A percentile compares a stretch with the other conserved stretches of the same genome.
Conservation (phyloP, 345 rosid species). For the Rhodomyrtus tomentosa region DNA sequence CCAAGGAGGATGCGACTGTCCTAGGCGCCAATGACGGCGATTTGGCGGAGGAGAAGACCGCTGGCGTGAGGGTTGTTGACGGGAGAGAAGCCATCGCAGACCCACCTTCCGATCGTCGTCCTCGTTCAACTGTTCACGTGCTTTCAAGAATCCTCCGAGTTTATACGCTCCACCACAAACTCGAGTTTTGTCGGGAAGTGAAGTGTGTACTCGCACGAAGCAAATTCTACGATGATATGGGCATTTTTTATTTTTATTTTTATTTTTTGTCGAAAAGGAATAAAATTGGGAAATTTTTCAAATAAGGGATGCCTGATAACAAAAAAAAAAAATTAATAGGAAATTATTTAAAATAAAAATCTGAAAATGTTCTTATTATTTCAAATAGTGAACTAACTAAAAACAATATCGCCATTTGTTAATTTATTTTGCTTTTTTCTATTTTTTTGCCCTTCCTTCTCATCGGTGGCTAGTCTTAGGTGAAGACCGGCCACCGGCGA, state of each 20-base stretch:
- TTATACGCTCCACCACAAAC: background rate
- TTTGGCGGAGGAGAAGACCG: background rate
- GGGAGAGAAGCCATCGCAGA: constrained; percentile 4
- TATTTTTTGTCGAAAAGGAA: background rate
- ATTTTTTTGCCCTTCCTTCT: too few relatives aligned
- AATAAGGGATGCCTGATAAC: too few relatives aligned
- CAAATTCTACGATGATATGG: background rate
- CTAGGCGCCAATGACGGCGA: background rate
- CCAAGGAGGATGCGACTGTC: background rate
- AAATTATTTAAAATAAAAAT: too few relatives aligned
- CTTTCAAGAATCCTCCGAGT: background rate
- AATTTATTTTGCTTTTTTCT: too few relatives aligned
- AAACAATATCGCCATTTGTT: too few relatives aligned
- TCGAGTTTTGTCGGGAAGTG: background rate
- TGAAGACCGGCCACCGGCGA: too few relatives aligned
- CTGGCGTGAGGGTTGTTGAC: background rate
- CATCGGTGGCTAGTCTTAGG: too few relatives aligned
- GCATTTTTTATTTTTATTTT: background rate
- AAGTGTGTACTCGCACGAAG: background rate
- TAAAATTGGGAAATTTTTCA: background rate
- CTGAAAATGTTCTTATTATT: too few relatives aligned
- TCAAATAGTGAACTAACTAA: too few relatives aligned
- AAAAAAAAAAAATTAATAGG: too few relatives aligned
- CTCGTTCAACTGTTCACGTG: background rate
- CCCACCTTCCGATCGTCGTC: background rate